Conservation (phyloP, 306 rosid species). For the Acacia acuminata region DNA sequence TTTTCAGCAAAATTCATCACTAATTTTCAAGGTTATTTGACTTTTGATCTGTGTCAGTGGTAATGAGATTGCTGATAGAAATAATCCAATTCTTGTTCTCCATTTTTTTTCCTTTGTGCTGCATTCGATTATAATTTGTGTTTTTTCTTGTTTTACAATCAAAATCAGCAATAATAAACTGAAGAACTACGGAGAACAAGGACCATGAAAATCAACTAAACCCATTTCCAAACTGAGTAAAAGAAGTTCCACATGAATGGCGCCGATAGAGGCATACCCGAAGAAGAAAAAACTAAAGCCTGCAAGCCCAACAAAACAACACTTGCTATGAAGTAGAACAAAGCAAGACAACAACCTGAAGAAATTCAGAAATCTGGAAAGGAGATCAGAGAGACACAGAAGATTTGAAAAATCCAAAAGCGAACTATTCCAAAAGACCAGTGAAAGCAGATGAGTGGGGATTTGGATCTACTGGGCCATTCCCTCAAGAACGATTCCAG, state of each 20-base stretch:
- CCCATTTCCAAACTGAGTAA: neutral
- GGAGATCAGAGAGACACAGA: constrained; percentile 29
- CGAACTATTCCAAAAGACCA: constrained; percentile 26
- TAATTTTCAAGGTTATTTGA: too few relatives aligned
- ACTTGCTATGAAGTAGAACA: constrained; percentile 20
- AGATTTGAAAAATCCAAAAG: constrained; percentile 39
- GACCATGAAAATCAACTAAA: constrained; percentile 11
- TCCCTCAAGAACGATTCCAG: constrained; percentile 52
- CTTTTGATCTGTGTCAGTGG: too few relatives aligned
- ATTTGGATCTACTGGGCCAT: constrained; percentile 74
- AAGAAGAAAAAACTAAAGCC: neutral
- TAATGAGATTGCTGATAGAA: too few relatives aligned
- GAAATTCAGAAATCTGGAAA: constrained; percentile 40
- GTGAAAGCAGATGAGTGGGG: constrained; percentile 46
- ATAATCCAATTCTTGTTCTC: too few relatives aligned
- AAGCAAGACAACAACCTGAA: neutral
- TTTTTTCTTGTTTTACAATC: too few relatives aligned
- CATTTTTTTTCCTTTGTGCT: too few relatives aligned
- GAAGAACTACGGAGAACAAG: neutral
- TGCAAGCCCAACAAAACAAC: constrained; percentile 1
- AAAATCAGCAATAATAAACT: neutral
- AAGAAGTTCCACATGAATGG: constrained; percentile 8
- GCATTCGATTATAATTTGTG: too few relatives aligned
- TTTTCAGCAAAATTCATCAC: too few relatives aligned
- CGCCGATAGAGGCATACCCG: neutral